A percentile compares a stretch with the other conserved stretches of the same genome.
Evolutionary conservation across 2,329 filamentous ascomycete species (phyloP).

Genomic region (Sporothrix dimorphospora): DNA sequence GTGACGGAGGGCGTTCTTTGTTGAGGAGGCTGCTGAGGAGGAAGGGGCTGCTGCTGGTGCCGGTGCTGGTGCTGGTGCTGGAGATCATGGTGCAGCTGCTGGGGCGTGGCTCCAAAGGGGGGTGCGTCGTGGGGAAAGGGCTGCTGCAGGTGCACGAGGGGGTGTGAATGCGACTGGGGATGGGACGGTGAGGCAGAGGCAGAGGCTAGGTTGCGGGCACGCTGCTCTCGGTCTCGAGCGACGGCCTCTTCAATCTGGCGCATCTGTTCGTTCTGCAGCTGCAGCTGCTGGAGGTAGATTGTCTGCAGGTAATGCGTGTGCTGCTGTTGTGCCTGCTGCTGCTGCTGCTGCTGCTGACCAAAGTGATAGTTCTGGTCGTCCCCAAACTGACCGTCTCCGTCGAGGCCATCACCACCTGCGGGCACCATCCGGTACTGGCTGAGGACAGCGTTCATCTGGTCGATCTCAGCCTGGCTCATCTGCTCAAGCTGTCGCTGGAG

Average conservation of each 20-base stretch:
- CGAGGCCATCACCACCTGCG: background rate
- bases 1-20: constrained; percentile 26
- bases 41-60: background rate
- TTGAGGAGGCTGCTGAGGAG: background rate
- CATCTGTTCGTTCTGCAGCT: constrained; percentile 6
- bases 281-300: constrained; percentile 17
- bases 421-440: background rate
- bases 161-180: background rate
- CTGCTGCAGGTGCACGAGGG: constrained; percentile 11
- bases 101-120: constrained; percentile 18
- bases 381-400: background rate
- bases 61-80: constrained; percentile 20
- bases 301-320: constrained; percentile 9
- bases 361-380: background rate
- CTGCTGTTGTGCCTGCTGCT: background rate
- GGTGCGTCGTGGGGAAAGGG: constrained; percentile 21
- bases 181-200: background rate
- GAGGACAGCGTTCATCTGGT: constrained; percentile 14
- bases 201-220: background rate
- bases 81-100: constrained; percentile 5
- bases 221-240: background rate
- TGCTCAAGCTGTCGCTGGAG: constrained; percentile 5
- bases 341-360: background rate
- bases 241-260: background rate
- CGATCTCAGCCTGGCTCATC: constrained; percentile 20